phyloP scores from a whole-genome alignment of 257 asterid species.

The Fraxinus quadrangulata region DNA sequence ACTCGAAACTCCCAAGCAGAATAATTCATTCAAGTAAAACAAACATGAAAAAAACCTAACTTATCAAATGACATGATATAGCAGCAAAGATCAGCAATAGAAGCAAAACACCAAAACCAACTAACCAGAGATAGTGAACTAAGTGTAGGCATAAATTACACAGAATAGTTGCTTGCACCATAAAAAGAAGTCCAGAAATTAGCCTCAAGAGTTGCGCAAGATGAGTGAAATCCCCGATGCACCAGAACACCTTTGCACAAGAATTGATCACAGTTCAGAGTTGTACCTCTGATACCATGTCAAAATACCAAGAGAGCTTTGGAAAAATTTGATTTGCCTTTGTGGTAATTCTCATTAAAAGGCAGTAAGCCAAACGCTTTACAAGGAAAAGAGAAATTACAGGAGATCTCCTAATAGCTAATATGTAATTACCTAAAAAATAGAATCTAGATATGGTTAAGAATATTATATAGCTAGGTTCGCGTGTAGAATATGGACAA shows the following conservation, averaged over 20 bases:
- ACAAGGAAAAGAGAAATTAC: constrained; percentile 7
- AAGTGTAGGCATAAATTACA: no score
- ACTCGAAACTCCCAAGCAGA: background rate
- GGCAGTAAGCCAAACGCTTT: background rate
- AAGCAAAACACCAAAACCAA: no score
- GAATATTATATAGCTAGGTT: background rate
- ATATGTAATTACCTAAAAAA: no score
- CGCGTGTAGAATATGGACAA: background rate
- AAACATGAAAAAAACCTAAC: background rate
- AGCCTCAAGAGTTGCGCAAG: no score
- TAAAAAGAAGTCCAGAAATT: no score
- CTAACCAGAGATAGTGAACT: no score
- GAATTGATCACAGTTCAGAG: no score
- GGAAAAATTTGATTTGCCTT: background rate
- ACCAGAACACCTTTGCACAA: no score
- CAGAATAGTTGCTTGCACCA: no score
- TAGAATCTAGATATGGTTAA: background rate
- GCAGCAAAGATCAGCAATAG: no score
- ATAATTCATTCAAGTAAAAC: background rate
- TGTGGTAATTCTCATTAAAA: background rate
- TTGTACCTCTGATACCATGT: no score
- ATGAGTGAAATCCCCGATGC: no score
- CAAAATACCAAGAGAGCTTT: background rate
- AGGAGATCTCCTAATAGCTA: background rate
- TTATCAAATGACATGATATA: background rate